These are phyloP conservation scores for Pythium rhizo-oryzae DNA, from an alignment of 352 stramenopile species.

Conservation along the genomic window DNA sequence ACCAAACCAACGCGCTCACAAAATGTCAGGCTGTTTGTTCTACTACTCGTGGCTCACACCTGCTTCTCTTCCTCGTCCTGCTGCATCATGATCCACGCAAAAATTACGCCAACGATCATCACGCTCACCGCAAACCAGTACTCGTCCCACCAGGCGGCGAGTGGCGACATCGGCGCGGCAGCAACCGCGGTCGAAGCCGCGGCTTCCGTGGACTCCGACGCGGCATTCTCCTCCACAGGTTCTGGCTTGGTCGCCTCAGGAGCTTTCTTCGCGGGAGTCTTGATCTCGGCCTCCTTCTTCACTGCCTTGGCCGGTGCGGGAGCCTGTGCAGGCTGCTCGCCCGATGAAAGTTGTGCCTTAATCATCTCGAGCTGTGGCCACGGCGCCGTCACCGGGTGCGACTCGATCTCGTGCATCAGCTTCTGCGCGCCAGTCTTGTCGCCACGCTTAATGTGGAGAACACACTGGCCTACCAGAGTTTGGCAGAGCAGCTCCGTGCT, in stretches of 20 bases:
- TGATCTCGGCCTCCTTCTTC: constrained; percentile 9
- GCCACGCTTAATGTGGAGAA: constrained; percentile 53
- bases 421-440: constrained; percentile 35
- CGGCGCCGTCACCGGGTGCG: constrained; percentile 31
- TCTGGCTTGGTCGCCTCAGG: not conserved
- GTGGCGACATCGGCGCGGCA: constrained; percentile 1
- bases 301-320: not conserved
- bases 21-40: constrained; percentile 1
- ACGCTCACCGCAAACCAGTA: constrained; percentile 36
- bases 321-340: constrained; percentile 3
- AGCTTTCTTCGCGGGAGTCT: not conserved
- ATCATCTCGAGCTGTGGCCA: constrained; percentile 47
- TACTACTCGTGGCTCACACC: not conserved
- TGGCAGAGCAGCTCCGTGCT: constrained; percentile 41
- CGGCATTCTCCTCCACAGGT: constrained; percentile 1
- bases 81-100: constrained; percentile 22
- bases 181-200: constrained; percentile 18
- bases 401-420: constrained; percentile 50
- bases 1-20: not conserved
- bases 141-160: constrained; percentile 30
- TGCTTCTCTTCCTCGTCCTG: constrained; percentile 20
- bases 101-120: constrained; percentile 29
- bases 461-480: constrained; percentile 54
- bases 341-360: constrained; percentile 38
- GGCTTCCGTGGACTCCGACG: constrained; percentile 11